Conservation (phyloP, 495 filamentous ascomycete species). For the Acidomyces sp. region DNA sequence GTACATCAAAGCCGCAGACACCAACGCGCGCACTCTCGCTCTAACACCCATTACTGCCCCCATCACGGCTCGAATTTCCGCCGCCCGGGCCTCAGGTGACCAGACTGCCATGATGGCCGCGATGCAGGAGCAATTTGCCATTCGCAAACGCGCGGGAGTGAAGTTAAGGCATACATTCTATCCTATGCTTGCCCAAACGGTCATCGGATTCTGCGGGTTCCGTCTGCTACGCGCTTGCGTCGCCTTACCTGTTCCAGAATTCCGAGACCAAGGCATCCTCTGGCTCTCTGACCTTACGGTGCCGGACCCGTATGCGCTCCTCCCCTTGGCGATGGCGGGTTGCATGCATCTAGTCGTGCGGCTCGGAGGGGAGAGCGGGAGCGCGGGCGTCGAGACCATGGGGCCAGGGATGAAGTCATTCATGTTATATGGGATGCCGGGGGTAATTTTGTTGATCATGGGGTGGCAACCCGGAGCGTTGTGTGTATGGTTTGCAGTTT, state of each 20-base stretch:
- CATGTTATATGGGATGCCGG: slow-evolving; percentile 46
- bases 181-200: slow-evolving; percentile 48
- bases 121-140: slow-evolving; percentile 33
- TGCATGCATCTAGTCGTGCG: slow-evolving; percentile 12
- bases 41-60: slow-evolving; percentile 37
- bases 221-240: slow-evolving; percentile 63
- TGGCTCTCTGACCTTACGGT: slow-evolving; percentile 77
- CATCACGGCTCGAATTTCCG: slow-evolving; percentile 39
- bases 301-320: slow-evolving; percentile 57
- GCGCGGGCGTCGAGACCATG: slow-evolving; percentile 18
- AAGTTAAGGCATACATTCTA: slow-evolving; percentile 39
- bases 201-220: slow-evolving; percentile 69
- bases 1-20: slow-evolving; percentile 46
- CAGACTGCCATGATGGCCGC: slow-evolving; percentile 29
- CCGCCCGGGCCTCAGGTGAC: slow-evolving; percentile 30
- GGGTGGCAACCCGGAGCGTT: slow-evolving; percentile 51
- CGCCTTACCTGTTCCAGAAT: slow-evolving; percentile 60
- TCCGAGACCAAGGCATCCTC: slow-evolving; percentile 51
- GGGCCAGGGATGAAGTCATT: slow-evolving; percentile 34
- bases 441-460: slow-evolving; percentile 49
- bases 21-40: slow-evolving; percentile 37
- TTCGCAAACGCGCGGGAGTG: slow-evolving; percentile 44
- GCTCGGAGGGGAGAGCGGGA: slow-evolving; percentile 40
- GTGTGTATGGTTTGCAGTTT: slow-evolving; percentile 56
- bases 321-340: slow-evolving; percentile 41